A percentile compares a stretch with the other conserved stretches of the same genome.
Evolutionary conservation across 2,329 filamentous ascomycete genomes (phyloP).

Genomic region (Hypoxylon sp.): DNA sequence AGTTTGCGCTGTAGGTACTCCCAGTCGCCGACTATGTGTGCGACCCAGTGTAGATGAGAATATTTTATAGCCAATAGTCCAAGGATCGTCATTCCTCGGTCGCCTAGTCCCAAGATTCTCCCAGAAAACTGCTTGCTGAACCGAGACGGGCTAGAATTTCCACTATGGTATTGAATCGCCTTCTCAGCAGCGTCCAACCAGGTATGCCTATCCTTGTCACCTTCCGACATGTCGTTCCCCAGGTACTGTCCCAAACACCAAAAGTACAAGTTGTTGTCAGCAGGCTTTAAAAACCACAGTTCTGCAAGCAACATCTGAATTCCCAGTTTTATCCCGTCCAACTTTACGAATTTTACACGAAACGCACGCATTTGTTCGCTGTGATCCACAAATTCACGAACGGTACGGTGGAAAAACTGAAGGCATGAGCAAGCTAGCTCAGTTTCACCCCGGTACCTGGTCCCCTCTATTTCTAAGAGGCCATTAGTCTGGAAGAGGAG

Average conservation of each 20-base stretch:
- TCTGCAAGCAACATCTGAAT: not conserved
- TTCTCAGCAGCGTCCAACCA: constrained; percentile 5
- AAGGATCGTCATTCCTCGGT: too few species aligned
- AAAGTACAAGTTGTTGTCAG: too few species aligned
- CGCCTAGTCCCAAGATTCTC: too few species aligned
- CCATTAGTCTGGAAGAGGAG: constrained; percentile 6
- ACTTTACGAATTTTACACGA: not conserved
- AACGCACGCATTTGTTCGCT: constrained; percentile 1
- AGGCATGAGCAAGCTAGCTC: too few species aligned
- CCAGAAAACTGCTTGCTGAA: too few species aligned
- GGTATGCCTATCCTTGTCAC: not conserved
- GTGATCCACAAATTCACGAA: constrained; percentile 10
- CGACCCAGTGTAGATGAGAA: constrained; percentile 10
- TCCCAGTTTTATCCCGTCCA: not conserved
- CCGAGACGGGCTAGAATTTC: too few species aligned
- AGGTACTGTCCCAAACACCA: too few species aligned
- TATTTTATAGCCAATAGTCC: not conserved
- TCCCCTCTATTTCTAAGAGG: not conserved
- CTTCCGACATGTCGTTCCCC: not conserved
- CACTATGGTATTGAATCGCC: not conserved
- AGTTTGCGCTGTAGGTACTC: constrained; percentile 2
- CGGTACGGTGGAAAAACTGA: constrained; percentile 5
- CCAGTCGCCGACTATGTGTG: not conserved
- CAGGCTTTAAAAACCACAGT: constrained; percentile 4
- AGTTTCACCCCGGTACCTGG: too few species aligned